phyloP scores from a whole-genome alignment of 2,329 filamentous ascomycete genomes.

The Verruconis gallopava region DNA sequence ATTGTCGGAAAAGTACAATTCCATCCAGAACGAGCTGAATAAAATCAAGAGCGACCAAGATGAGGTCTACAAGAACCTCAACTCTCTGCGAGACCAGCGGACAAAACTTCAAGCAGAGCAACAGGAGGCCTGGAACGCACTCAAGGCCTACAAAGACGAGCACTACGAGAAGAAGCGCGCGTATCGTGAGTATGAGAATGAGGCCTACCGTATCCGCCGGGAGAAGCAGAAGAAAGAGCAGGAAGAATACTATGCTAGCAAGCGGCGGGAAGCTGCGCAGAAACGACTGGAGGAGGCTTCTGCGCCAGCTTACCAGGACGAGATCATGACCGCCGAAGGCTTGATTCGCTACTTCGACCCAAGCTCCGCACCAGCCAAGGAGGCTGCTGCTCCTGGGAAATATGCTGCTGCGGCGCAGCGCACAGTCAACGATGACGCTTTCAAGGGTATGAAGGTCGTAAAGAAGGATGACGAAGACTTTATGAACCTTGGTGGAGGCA shows the following conservation, averaged over 20 bases:
- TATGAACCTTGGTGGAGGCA: slow-evolving; percentile 58
- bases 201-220: slow-evolving; percentile 60
- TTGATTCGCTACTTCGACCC: slow-evolving; percentile 89
- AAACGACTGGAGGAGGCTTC: slow-evolving; percentile 68
- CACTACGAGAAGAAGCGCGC: slow-evolving; percentile 76
- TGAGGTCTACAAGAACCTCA: slow-evolving; percentile 77
- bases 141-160: slow-evolving; percentile 80
- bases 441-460: slow-evolving; percentile 74
- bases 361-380: slow-evolving; percentile 46
- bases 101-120: slow-evolving; percentile 73
- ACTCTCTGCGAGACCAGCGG: slow-evolving; percentile 71
- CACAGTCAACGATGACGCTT: slow-evolving; percentile 67
- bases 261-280: slow-evolving; percentile 63
- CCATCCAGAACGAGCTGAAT: slow-evolving; percentile 79
- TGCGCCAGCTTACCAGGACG: slow-evolving; percentile 79
- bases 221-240: slow-evolving; percentile 76
- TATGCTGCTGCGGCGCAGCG: slow-evolving; percentile 69
- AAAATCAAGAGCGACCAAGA: slow-evolving; percentile 86
- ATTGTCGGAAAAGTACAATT: slow-evolving; percentile 72
- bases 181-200: slow-evolving; percentile 70
- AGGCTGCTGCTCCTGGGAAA: slow-evolving; percentile 48
- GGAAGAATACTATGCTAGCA: slow-evolving; percentile 56
- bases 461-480: slow-evolving; percentile 84
- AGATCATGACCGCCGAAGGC: slow-evolving; percentile 79
- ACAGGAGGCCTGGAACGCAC: slow-evolving; percentile 68